phyloP scores from a whole-genome alignment of 2,329 filamentous ascomycete species.

The Calonectria ilicicola region DNA sequence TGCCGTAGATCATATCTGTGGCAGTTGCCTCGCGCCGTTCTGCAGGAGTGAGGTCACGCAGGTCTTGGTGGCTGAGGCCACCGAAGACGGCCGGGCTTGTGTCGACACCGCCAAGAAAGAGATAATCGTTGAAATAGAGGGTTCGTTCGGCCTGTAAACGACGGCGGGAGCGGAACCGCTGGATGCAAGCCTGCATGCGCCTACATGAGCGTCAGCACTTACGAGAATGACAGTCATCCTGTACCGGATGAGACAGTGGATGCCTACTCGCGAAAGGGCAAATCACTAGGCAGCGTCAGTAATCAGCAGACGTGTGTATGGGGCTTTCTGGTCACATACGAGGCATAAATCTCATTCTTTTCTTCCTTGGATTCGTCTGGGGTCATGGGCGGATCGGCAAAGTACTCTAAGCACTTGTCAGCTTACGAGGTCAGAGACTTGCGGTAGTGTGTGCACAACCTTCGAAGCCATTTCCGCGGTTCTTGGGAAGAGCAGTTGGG shows the following conservation, averaged over 20 bases:
- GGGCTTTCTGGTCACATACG: slow-evolving; percentile 65
- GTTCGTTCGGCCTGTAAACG: slow-evolving; percentile 75
- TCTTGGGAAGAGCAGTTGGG: slow-evolving; percentile 55
- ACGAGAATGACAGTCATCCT: not conserved
- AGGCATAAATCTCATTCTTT: slow-evolving; percentile 72
- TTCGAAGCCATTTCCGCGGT: slow-evolving; percentile 76
- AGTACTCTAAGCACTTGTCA: slow-evolving; percentile 67
- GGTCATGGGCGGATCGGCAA: slow-evolving; percentile 82
- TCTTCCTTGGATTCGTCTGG: slow-evolving; percentile 76
- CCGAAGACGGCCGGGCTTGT: slow-evolving; percentile 67
- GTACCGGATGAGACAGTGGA: not conserved
- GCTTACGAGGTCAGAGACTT: not conserved
- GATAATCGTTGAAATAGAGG: slow-evolving; percentile 81
- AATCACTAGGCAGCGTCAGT: slow-evolving; percentile 50
- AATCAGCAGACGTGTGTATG: not conserved
- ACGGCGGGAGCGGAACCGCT: slow-evolving; percentile 82
- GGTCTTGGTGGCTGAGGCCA: slow-evolving; percentile 69
- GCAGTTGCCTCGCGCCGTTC: slow-evolving; percentile 75
- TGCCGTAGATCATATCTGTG: slow-evolving; percentile 67
- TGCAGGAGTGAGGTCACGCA: slow-evolving; percentile 64
- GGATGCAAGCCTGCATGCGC: slow-evolving; percentile 87
- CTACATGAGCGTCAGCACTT: slow-evolving; percentile 53
- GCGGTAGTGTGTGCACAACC: slow-evolving; percentile 48
- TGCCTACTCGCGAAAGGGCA: slow-evolving; percentile 67
- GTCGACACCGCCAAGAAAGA: slow-evolving; percentile 86